Evolutionary conservation across 106 monocot species (phyloP).

Genomic region (Agapanthus africanus): DNA sequence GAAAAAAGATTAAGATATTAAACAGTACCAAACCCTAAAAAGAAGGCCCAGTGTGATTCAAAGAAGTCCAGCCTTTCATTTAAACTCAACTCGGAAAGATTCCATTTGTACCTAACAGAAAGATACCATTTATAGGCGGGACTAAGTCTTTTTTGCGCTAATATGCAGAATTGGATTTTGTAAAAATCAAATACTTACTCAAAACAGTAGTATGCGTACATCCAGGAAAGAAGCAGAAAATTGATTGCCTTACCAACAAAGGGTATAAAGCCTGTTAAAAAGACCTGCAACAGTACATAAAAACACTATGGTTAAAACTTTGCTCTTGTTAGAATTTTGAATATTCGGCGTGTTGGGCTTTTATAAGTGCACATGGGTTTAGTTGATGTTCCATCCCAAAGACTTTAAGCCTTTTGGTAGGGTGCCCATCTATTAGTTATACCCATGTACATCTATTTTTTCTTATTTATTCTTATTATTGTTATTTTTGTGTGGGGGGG

Average conservation of each 20-base stretch:
- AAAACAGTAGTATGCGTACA: conserved; percentile 95
- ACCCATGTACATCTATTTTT: too few relatives aligned
- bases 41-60: conserved; percentile 97
- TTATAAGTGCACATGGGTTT: too few relatives aligned
- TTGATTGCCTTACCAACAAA: conserved; percentile 70
- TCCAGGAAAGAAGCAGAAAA: conserved; percentile 91
- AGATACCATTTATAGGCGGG: not conserved
- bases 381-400: too few relatives aligned
- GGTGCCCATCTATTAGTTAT: too few relatives aligned
- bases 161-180: not conserved
- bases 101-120: conserved; percentile 87
- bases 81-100: conserved; percentile 65
- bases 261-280: conserved; percentile 66
- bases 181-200: conserved; percentile 49
- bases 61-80: conserved; percentile 82
- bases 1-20: not conserved
- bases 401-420: too few relatives aligned
- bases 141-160: not conserved
- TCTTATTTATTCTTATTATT: too few relatives aligned
- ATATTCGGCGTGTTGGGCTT: too few relatives aligned
- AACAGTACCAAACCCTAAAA: conserved; percentile 88
- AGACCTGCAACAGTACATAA: conserved; percentile 47
- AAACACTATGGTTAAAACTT: not conserved
- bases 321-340: too few relatives aligned
- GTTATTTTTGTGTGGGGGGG: too few relatives aligned